Base-by-base conservation (phyloP, 768 basidiomycete species). In the Suillus sp. region DNA sequence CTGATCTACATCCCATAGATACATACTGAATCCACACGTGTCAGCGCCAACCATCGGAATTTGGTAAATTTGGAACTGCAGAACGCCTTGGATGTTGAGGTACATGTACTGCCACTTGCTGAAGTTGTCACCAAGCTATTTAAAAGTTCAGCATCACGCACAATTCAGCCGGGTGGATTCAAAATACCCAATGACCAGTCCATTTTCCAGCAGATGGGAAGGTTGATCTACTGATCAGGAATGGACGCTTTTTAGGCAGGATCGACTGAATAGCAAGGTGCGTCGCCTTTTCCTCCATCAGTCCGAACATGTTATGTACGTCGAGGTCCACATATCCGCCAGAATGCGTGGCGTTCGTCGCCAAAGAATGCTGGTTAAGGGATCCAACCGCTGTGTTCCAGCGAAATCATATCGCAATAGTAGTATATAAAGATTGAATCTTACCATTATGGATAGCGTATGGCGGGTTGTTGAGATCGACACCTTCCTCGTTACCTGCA, bases 41-140 rank as follows among this genome's bases (percentile, higher is more conserved):
- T 94, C 92, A 3, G 91, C 88, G 30, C 92, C 92, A 22, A 92
- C 91, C 78, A 93, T 89, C 0, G 92, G 92, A 64, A 92, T 88
- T 67, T 90, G 88, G 82, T 89, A 93, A 14, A 93, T 75, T 74
- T 92, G 90, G 83, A 93, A 93, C 73, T 93, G 91, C n/a, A 93
- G 80, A n/a, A 91, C 77, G n/a, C 90, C 90, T 76, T 91, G 85
- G 61, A 93, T 88, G 64, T 80, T 89, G 70, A 83, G 78, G 65
- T 83, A 79, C 80, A 93, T 81, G 75, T 89, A 91, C 57, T 84
- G 75, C 91, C 92, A 93, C 64, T 83, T 82, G 70, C 88, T 88
- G 71, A 80, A 86, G 70, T 92, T 92, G 73, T 93, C 92, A 0
- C 92, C 90, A 35, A 92, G 81, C 87, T 88, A 40, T 13, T n/a